A percentile compares a stretch with the other conserved stretches of the same genome.
phyloP scores from a whole-genome alignment of 2,329 filamentous ascomycete genomes.

The Fusarium pilosicola region DNA sequence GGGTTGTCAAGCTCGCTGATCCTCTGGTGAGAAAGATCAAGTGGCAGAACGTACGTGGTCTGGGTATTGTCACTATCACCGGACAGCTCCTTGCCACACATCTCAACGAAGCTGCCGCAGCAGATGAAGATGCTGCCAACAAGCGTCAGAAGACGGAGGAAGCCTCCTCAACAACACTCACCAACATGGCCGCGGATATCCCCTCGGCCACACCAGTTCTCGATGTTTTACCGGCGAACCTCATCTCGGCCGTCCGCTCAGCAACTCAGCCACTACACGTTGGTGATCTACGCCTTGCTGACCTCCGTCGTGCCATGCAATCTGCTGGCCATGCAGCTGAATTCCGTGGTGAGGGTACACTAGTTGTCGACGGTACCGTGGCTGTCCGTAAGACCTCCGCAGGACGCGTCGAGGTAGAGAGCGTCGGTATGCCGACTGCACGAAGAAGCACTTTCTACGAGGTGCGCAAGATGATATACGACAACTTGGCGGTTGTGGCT shows the following conservation, averaged over 20 bases:
- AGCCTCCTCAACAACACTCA: slow-evolving; percentile 40
- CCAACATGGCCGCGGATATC: slow-evolving; percentile 31
- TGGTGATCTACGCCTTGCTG: slow-evolving; percentile 88
- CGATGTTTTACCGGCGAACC: slow-evolving; percentile 64
- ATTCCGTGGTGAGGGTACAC: slow-evolving; percentile 90
- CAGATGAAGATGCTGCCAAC: slow-evolving; percentile 57
- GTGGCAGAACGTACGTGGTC: slow-evolving; percentile 92
- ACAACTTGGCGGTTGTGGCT: slow-evolving; percentile 89
- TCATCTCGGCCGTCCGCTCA: slow-evolving; percentile 78
- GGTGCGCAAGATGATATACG: slow-evolving; percentile 91
- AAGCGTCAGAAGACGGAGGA: slow-evolving; percentile 62
- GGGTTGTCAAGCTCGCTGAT: slow-evolving; percentile 91
- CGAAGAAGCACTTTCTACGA: slow-evolving; percentile 78
- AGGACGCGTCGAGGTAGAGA: slow-evolving; percentile 90
- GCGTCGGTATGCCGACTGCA: slow-evolving; percentile 63
- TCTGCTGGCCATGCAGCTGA: slow-evolving; percentile 85
- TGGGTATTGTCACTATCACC: slow-evolving; percentile 93
- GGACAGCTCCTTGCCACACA: slow-evolving; percentile 66
- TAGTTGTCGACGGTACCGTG: slow-evolving; percentile 88
- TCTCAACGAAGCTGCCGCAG: slow-evolving; percentile 51
- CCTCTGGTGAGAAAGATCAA: slow-evolving; percentile 85
- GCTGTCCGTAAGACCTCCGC: slow-evolving; percentile 88
- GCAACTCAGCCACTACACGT: slow-evolving; percentile 92
- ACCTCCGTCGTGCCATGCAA: slow-evolving; percentile 86
- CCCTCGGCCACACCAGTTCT: slow-evolving; percentile 58